These are phyloP conservation scores for Teratosphaeriaceae sp. DNA, from an alignment of 2,329 filamentous ascomycete species.

Conservation along the genomic window DNA sequence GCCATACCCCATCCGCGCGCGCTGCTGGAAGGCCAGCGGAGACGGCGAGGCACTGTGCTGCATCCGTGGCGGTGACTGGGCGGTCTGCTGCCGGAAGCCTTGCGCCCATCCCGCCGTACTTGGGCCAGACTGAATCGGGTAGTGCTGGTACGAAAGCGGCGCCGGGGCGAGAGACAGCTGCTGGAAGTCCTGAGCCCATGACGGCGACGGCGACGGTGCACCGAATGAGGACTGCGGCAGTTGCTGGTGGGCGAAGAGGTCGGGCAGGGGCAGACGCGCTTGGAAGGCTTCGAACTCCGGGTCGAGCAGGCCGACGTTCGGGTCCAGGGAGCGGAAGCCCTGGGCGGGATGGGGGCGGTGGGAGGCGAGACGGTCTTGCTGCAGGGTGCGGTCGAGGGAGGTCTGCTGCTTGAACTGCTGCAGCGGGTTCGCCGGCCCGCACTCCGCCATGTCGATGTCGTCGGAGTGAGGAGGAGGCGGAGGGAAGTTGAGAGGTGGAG, in stretches of 20 bases:
- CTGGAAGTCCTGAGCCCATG: conserved; percentile 47
- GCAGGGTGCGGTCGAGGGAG: conserved; percentile 60
- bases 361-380: conserved; percentile 61
- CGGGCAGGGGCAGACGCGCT: conserved; percentile 39
- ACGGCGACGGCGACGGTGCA: conserved; percentile 26
- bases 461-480: neutral
- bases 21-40: conserved; percentile 26
- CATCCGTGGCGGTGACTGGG: conserved; percentile 27
- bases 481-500: neutral
- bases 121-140: conserved; percentile 33
- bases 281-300: conserved; percentile 66
- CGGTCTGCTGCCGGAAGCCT: conserved; percentile 48
- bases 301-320: conserved; percentile 51
- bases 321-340: conserved; percentile 56
- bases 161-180: conserved; percentile 37
- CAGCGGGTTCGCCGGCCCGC: conserved; percentile 68
- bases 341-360: conserved; percentile 52
- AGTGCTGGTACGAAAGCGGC: conserved; percentile 42
- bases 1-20: conserved; percentile 22
- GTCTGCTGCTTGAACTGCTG: conserved; percentile 67
- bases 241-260: conserved; percentile 34
- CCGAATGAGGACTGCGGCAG: conserved; percentile 22
- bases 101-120: conserved; percentile 46
- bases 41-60: conserved; percentile 21
- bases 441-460: conserved; percentile 54